A percentile compares a stretch with the other conserved stretches of the same genome.
These are phyloP conservation scores for Fusarium torreyae DNA, from an alignment of 2,329 filamentous ascomycete species.

Conservation along the genomic window DNA sequence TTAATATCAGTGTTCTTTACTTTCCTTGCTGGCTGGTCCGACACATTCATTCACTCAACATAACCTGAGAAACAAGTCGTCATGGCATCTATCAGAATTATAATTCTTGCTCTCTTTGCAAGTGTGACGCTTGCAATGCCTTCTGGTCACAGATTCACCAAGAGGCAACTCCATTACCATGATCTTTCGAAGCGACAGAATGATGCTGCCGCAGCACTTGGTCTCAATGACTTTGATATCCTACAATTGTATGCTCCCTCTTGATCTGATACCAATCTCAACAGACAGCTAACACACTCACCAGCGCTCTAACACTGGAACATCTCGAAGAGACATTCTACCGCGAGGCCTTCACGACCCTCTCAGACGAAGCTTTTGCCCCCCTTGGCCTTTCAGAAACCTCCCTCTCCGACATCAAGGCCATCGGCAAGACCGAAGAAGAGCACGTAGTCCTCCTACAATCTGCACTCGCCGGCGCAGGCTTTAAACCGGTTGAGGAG, in stretches of 20 bases:
- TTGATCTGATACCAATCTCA: neutral
- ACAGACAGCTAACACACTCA: constrained; percentile 4
- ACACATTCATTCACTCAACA: constrained; percentile 25
- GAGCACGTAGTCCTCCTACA: constrained; percentile 61
- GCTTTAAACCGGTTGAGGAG: constrained; percentile 75
- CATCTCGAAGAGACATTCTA: constrained; percentile 83
- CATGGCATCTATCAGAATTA: constrained; percentile 59
- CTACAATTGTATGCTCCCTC: constrained; percentile 68
- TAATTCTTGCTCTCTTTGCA: constrained; percentile 62
- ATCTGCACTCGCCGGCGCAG: constrained; percentile 65
- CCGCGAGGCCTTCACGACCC: constrained; percentile 77
- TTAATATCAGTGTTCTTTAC: constrained; percentile 27
- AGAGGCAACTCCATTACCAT: constrained; percentile 63
- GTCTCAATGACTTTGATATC: constrained; percentile 69
- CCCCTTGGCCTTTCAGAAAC: constrained; percentile 58
- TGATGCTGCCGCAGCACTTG: constrained; percentile 61
- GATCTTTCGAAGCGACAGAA: constrained; percentile 66
- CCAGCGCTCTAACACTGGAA: constrained; percentile 77
- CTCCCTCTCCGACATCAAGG: constrained; percentile 66
- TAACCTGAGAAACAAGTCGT: constrained; percentile 44
- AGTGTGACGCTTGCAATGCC: constrained; percentile 65
- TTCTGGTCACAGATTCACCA: constrained; percentile 60
- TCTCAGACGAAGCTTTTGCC: constrained; percentile 75
- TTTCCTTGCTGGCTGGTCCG: constrained; percentile 45
- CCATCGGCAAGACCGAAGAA: constrained; percentile 74